These are phyloP conservation scores for Aspergillus novofumigatus DNA, from an alignment of 2,329 filamentous ascomycete genomes.

Conservation along the genomic window DNA sequence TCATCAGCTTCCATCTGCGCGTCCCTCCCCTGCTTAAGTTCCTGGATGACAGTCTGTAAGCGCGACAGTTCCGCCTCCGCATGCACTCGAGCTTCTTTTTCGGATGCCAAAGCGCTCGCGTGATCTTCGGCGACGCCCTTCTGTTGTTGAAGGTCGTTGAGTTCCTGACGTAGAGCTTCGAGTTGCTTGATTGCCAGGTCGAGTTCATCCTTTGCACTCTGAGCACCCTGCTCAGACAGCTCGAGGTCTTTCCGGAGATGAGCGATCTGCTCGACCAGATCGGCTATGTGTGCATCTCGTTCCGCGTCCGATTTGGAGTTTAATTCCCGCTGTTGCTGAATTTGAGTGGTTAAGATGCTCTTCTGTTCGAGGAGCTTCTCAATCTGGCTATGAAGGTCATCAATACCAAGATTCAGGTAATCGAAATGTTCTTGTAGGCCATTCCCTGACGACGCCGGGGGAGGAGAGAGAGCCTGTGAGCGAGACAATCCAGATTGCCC, in stretches of 20 bases:
- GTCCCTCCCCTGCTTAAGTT: conserved; percentile 25
- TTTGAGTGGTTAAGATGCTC: conserved; percentile 80
- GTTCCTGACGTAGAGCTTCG: conserved; percentile 1
- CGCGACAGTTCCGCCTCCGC: conserved; percentile 22
- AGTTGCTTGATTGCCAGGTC: background rate
- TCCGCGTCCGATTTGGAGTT: conserved; percentile 77
- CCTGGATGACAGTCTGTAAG: conserved; percentile 50
- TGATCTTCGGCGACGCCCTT: conserved; percentile 2
- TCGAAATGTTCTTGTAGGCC: conserved; percentile 65
- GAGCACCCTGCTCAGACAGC: conserved; percentile 31
- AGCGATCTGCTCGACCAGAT: conserved; percentile 46
- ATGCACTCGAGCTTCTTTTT: conserved; percentile 17
- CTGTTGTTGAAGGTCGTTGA: conserved; percentile 1
- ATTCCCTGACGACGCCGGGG: conserved; percentile 54
- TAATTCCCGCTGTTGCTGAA: conserved; percentile 90
- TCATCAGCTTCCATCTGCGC: conserved; percentile 12
- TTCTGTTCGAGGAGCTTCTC: conserved; percentile 81
- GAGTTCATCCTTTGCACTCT: conserved; percentile 19
- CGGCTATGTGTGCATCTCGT: conserved; percentile 46
- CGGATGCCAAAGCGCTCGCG: background rate
- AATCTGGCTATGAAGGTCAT: conserved; percentile 73
- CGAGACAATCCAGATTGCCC: conserved; percentile 40
- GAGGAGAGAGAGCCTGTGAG: conserved; percentile 50
- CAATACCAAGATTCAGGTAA: conserved; percentile 74
- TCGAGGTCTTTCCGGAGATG: conserved; percentile 52